Conservation (phyloP, 192 early-diverging fungal genomes). For the Paraglomus occultum region DNA sequence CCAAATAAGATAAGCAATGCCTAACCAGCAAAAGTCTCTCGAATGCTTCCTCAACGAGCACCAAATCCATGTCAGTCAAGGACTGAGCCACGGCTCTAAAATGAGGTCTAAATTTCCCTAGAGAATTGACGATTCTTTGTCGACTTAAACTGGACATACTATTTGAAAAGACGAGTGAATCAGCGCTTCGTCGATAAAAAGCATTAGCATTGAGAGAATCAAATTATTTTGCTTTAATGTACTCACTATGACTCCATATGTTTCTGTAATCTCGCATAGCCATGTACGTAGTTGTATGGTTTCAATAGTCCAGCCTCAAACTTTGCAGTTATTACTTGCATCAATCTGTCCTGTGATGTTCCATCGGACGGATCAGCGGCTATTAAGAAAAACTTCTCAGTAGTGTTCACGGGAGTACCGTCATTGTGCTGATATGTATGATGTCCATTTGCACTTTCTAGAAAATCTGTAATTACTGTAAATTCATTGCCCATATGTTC, state of each 20-base stretch:
- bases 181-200: slow-evolving; percentile 3
- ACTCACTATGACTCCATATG: slow-evolving; percentile 86
- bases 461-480: slow-evolving; percentile 68
- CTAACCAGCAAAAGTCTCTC: slow-evolving; percentile 82
- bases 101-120: slow-evolving; percentile 85
- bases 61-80: slow-evolving; percentile 90
- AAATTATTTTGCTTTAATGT: slow-evolving; percentile 13
- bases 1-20: neutral
- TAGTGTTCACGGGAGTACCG: slow-evolving; percentile 49
- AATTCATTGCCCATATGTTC: slow-evolving; percentile 81
- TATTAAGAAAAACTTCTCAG: slow-evolving; percentile 87
- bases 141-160: slow-evolving; percentile 69
- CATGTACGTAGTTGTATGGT: slow-evolving; percentile 96
- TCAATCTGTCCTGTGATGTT: slow-evolving; percentile 82
- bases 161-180: neutral
- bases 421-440: slow-evolving; percentile 32
- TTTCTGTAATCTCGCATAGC: slow-evolving; percentile 81
- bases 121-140: slow-evolving; percentile 81
- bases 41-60: slow-evolving; percentile 94
- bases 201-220: neutral
- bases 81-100: slow-evolving; percentile 86
- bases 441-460: slow-evolving; percentile 49
- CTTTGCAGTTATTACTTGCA: slow-evolving; percentile 91
- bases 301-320: slow-evolving; percentile 93
- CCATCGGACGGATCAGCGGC: slow-evolving; percentile 91